Percentiles rank a stretch among this genome's conserved stretches.
phyloP scores from a whole-genome alignment of 2,329 filamentous ascomycete species.

The Tolypocladium nubicola region DNA sequence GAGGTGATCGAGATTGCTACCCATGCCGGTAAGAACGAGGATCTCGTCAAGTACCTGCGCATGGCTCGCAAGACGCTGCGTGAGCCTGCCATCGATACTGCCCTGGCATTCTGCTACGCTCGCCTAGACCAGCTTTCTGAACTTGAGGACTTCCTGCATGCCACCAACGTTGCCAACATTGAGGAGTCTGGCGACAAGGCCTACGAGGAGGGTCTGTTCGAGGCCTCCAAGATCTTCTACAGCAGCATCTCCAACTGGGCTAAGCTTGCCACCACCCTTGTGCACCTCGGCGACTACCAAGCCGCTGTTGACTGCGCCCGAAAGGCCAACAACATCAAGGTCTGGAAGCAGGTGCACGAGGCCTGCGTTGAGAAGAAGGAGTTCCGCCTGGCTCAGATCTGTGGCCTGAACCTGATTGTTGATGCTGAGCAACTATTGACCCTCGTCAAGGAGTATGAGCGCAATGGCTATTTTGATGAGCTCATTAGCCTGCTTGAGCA shows the following conservation, averaged over 20 bases:
- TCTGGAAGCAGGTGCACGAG: constrained; percentile 97
- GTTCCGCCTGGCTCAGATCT: constrained; percentile 97
- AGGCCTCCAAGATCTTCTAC: constrained; percentile 98
- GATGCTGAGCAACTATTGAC: constrained; percentile 92
- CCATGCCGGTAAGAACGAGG: constrained; percentile 93
- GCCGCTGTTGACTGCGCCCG: constrained; percentile 94
- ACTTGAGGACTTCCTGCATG: constrained; percentile 90
- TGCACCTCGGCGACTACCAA: constrained; percentile 96
- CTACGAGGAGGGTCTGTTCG: constrained; percentile 84
- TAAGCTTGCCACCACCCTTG: constrained; percentile 92
- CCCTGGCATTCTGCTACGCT: constrained; percentile 85
- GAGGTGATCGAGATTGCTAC: constrained; percentile 96
- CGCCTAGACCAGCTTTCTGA: constrained; percentile 85
- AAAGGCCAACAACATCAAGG: constrained; percentile 98
- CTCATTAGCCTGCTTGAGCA: constrained; percentile 90
- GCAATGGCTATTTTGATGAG: constrained; percentile 96
- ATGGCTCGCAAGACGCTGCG: constrained; percentile 97
- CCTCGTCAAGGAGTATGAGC: constrained; percentile 93
- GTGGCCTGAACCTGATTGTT: constrained; percentile 93
- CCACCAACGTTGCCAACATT: constrained; percentile 88
- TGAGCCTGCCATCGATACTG: constrained; percentile 88
- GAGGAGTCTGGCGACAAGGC: constrained; percentile 98
- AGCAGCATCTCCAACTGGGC: constrained; percentile 99
- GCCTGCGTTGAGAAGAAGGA: constrained; percentile 97
- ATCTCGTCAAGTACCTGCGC: constrained; percentile 88